phyloP scores from a whole-genome alignment of 495 filamentous ascomycete species.

The Aspergillus bertholletiae region DNA sequence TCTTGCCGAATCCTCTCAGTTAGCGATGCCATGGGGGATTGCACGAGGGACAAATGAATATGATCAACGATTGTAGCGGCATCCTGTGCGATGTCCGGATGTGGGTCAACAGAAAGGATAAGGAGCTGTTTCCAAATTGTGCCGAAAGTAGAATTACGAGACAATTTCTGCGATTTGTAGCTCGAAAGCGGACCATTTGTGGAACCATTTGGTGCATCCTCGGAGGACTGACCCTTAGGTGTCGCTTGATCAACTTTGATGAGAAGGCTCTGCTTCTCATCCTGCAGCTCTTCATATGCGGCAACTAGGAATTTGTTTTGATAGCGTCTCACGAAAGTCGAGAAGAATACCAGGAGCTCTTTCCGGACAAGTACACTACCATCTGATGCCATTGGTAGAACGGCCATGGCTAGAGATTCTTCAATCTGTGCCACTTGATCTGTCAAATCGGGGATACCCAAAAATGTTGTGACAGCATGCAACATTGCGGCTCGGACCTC shows the following conservation, averaged over 20 bases:
- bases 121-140: slow-evolving; percentile 92
- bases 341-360: slow-evolving; percentile 90
- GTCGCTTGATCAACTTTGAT: slow-evolving; percentile 37
- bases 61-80: slow-evolving; percentile 79
- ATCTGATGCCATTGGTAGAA: slow-evolving; percentile 84
- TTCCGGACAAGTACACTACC: slow-evolving; percentile 90
- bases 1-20: slow-evolving; percentile 74
- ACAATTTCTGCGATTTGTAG: slow-evolving; percentile 45
- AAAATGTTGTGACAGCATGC: slow-evolving; percentile 86
- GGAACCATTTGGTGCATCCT: slow-evolving; percentile 9
- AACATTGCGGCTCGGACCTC: slow-evolving; percentile 93
- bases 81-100: slow-evolving; percentile 86
- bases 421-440: slow-evolving; percentile 87
- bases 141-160: slow-evolving; percentile 83
- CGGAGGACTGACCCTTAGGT: slow-evolving; percentile 13
- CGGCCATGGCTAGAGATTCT: slow-evolving; percentile 77
- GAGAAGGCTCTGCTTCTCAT: slow-evolving; percentile 69
- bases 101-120: slow-evolving; percentile 86
- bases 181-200: slow-evolving; percentile 10
- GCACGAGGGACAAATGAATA: slow-evolving; percentile 69
- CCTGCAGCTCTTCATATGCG: slow-evolving; percentile 84
- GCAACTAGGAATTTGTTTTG: slow-evolving; percentile 89
- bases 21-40: slow-evolving; percentile 67
- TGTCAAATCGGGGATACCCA: slow-evolving; percentile 90
- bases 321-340: slow-evolving; percentile 84